A percentile compares a stretch with the other conserved stretches of the same genome.
Evolutionary conservation across 176 grass and related monocot species (phyloP).

Genomic region (Aegilops bicornis): DNA sequence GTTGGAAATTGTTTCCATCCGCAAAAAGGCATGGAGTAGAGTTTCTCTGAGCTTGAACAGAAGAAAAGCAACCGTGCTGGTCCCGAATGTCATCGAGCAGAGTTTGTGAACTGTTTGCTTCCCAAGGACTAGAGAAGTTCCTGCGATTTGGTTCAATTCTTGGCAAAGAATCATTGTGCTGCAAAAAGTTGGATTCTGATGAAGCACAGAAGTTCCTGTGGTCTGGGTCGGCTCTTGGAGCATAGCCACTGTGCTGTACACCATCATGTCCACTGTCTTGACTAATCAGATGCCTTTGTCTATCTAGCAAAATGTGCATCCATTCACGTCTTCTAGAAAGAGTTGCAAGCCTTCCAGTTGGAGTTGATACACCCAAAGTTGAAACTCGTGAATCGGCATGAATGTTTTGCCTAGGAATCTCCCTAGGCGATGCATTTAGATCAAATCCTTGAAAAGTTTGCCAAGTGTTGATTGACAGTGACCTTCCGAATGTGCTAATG

Average conservation of each 20-base stretch:
- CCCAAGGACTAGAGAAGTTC: not conserved
- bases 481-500: slow-evolving; percentile 24
- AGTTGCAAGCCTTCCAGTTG: slow-evolving; percentile 48
- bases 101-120: slow-evolving; percentile 31
- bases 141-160: slow-evolving; percentile 7
- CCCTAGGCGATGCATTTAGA: slow-evolving; percentile 78
- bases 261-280: not conserved
- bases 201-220: slow-evolving; percentile 4
- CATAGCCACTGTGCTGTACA: not conserved
- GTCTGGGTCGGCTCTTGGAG: slow-evolving; percentile 15
- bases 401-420: slow-evolving; percentile 43
- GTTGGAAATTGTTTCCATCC: slow-evolving; percentile 49
- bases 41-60: slow-evolving; percentile 39
- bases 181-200: slow-evolving; percentile 16
- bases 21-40: slow-evolving; percentile 38
- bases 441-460: slow-evolving; percentile 55
- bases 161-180: slow-evolving; percentile 20
- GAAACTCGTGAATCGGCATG: slow-evolving; percentile 36
- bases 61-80: slow-evolving; percentile 35
- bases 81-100: slow-evolving; percentile 34
- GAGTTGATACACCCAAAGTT: slow-evolving; percentile 43
- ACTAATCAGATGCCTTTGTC: slow-evolving; percentile 4
- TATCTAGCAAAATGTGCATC: slow-evolving; percentile 57
- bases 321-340: slow-evolving; percentile 35
- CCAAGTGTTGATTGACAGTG: slow-evolving; percentile 13